These are phyloP conservation scores for Dendrobium huoshanense DNA, from an alignment of 106 monocot genomes.

Conservation along the genomic window DNA sequence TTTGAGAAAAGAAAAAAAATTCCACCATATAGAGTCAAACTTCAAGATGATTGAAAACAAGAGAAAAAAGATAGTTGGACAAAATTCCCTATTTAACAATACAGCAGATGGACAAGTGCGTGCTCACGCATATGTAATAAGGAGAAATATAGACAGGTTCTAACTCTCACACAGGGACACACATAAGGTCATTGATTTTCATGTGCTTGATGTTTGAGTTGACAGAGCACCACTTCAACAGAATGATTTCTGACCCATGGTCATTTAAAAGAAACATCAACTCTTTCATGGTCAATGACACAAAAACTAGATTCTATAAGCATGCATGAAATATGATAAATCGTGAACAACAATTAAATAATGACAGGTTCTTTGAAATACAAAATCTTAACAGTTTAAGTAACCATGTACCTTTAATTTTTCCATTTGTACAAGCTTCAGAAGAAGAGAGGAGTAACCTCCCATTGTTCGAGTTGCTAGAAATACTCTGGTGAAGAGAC, in stretches of 20 bases:
- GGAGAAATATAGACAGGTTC: too few species aligned
- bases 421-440: conserved; percentile 22
- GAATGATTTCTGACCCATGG: neutral
- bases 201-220: neutral
- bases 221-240: neutral
- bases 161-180: too few species aligned
- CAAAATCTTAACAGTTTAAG: neutral
- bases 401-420: conserved; percentile 29
- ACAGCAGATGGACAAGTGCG: too few species aligned
- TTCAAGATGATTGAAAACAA: too few species aligned
- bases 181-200: too few species aligned
- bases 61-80: too few species aligned
- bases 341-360: neutral
- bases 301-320: neutral
- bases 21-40: too few species aligned
- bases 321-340: neutral
- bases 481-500: conserved; percentile 37
- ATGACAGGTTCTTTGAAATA: neutral
- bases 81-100: too few species aligned
- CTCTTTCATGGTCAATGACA: neutral
- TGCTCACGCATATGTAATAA: too few species aligned
- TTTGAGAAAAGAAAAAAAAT: too few species aligned
- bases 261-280: neutral
- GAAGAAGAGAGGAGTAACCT: conserved; percentile 13
- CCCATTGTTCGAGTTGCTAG: conserved; percentile 7